Percentiles rank a stretch among this genome's conserved stretches.
Conservation (phyloP, 108 stramenopile species). For the Skeletonema potamos region DNA sequence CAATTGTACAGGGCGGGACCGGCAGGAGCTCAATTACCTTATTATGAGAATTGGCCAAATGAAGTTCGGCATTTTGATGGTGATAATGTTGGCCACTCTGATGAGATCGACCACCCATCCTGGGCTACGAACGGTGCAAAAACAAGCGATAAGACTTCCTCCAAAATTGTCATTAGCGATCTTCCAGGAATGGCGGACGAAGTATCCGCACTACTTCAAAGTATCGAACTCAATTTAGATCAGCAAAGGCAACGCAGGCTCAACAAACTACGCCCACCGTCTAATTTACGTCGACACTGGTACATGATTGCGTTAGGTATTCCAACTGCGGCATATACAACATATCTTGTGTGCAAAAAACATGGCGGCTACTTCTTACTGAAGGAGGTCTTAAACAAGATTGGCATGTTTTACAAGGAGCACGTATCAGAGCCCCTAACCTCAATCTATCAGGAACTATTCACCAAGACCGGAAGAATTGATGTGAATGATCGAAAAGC, state of each 20-base stretch:
- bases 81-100: conserved; percentile 2
- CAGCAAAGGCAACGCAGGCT: conserved; percentile 70
- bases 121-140: conserved; percentile 28
- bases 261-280: conserved; percentile 63
- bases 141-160: neutral
- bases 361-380: conserved; percentile 42
- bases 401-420: conserved; percentile 59
- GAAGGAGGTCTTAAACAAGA: conserved; percentile 34
- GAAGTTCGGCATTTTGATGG: conserved; percentile 39
- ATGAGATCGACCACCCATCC: conserved; percentile 27
- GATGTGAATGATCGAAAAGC: conserved; percentile 80
- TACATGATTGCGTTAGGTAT: conserved; percentile 61
- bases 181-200: conserved; percentile 68
- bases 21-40: conserved; percentile 50
- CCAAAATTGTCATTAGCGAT: conserved; percentile 55
- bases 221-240: conserved; percentile 71
- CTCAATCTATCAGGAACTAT: conserved; percentile 71
- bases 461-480: conserved; percentile 59
- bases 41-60: conserved; percentile 60
- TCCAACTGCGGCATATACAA: conserved; percentile 48
- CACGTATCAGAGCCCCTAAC: conserved; percentile 66
- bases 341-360: conserved; percentile 50
- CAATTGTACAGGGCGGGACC: conserved; percentile 71
- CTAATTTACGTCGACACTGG: conserved; percentile 68
- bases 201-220: conserved; percentile 62